Evolutionary conservation across 2,329 filamentous ascomycete species (phyloP).

Genomic region (Hymenoscyphus scutula): DNA sequence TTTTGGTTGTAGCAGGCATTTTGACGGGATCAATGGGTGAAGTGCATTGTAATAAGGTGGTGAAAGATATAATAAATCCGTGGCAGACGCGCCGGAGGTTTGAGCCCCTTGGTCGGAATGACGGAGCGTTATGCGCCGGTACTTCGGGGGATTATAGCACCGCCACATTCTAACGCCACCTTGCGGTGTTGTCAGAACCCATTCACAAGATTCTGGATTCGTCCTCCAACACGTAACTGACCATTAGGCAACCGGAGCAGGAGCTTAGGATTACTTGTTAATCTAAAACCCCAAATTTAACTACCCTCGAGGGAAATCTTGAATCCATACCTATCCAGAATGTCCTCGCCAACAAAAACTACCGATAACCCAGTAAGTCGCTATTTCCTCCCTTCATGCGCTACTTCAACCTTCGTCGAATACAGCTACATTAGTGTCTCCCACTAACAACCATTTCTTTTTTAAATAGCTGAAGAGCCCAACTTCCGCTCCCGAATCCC

Average conservation of each 20-base stretch:
- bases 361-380: slow-evolving; percentile 41
- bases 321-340: slow-evolving; percentile 1
- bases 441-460: slow-evolving; percentile 15
- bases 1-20: slow-evolving; percentile 27
- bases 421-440: slow-evolving; percentile 4
- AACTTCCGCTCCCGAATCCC: slow-evolving; percentile 55
- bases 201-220: not conserved
- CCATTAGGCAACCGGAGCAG: not conserved
- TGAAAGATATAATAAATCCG: not conserved
- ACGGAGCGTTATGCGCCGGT: not conserved
- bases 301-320: not conserved
- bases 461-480: slow-evolving; percentile 27
- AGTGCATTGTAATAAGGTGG: slow-evolving; percentile 27
- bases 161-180: not conserved
- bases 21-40: slow-evolving; percentile 35
- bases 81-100: not conserved
- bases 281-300: not conserved
- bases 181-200: not conserved
- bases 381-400: slow-evolving; percentile 26
- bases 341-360: slow-evolving; percentile 32
- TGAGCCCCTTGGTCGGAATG: not conserved
- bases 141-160: not conserved
- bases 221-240: not conserved
- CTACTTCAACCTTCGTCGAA: slow-evolving; percentile 10
- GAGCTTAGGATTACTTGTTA: not conserved